Evolutionary conservation across 495 filamentous ascomycete genomes (phyloP), one percentile per base, ranked within the genome.

Genomic region (Hyaloscypha variabilis): DNA sequence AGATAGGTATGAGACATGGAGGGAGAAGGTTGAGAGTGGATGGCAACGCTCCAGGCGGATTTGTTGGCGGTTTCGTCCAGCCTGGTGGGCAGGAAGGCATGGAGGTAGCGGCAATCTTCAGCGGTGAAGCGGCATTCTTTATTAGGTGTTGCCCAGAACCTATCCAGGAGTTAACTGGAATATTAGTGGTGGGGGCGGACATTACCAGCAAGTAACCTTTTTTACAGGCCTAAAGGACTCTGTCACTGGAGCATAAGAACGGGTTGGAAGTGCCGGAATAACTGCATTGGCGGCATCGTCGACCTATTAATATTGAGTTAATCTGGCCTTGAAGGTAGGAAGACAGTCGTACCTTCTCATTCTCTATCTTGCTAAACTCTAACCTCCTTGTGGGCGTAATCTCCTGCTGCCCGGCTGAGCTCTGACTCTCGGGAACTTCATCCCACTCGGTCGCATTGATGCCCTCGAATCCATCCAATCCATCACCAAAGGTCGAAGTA

Each of bases 41-140:
- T 50, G 21, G 55, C 49, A 19, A 49, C 57, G 28, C 64, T 57
- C 64, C 64, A 66, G 28, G 64, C 56, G 14, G 64, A 46, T 50
- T 56, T 60, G 46, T 66, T 61, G 29, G 26, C 31, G 29, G 58
- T 26, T 30, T 66, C 28, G 55, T 39, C 39, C 8, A 13, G 19
- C n/a, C 2, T 30, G 26, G 17, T 52, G 28, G 54, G 54, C 14
- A 65, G 17, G 46, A 46, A 29, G 51, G 57, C 64, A 52, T 66
- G 64, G 31, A 66, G 64, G 58, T 66, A 31, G 50, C 58, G 58
- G 52, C 64, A 66, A 51, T 66, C 64, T 56, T 66, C 64, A 17
- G 64, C 64, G 3, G 64, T 61, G 58, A 66, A 66, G 50, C 64
- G 64, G 25, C 64, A 66, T 46, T 54, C 34, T 50, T 60, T 65